phyloP scores from a whole-genome alignment of 2,329 filamentous ascomycete genomes.

The Ascomycota sp. region DNA sequence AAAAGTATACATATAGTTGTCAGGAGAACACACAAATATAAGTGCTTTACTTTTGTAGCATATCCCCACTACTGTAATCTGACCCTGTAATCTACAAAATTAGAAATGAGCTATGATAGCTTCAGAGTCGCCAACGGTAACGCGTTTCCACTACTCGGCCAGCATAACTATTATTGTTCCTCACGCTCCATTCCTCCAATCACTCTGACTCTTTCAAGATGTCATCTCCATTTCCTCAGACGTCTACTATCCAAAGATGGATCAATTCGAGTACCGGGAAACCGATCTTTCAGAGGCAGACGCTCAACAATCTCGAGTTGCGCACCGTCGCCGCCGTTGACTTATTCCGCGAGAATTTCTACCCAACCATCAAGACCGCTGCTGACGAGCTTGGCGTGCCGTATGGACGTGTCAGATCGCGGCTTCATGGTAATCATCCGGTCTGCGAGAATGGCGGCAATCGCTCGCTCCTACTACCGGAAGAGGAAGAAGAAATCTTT shows the following conservation, averaged over 20 bases:
- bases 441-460: background rate
- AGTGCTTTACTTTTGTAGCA: no score
- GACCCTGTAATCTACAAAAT: no score
- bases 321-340: background rate
- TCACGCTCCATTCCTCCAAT: no score
- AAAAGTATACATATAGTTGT: no score
- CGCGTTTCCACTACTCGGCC: no score
- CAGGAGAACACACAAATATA: no score
- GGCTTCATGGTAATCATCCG: background rate
- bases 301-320: background rate
- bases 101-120: no score
- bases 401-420: background rate
- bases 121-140: no score
- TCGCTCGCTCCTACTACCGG: background rate
- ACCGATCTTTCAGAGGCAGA: background rate
- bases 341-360: background rate
- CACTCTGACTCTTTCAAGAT: no score
- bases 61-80: no score
- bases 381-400: background rate
- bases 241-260: background rate
- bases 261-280: background rate
- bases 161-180: no score
- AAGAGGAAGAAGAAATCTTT: background rate
- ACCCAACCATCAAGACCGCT: background rate
- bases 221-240: background rate